phyloP scores from a whole-genome alignment of 805 yeast genomes.

The Yarrowia phangngaensis region DNA sequence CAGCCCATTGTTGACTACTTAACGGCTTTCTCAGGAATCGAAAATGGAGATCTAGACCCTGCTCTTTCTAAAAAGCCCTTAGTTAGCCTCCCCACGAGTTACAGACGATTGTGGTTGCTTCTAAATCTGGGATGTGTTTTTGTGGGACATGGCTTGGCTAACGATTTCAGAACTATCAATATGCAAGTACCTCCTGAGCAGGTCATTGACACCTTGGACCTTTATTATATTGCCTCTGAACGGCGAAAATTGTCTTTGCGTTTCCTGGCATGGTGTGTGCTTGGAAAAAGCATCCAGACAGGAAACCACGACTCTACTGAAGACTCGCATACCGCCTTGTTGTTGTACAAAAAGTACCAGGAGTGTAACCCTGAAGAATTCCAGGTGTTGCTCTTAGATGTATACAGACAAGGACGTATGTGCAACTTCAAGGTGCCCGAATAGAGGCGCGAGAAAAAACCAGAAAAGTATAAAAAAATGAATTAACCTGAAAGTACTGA shows the following conservation, averaged over 20 bases:
- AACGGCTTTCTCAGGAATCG: conserved; percentile 91
- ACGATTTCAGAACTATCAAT: conserved; percentile 91
- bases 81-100: conserved; percentile 77
- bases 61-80: conserved; percentile 58
- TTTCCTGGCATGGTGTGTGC: conserved; percentile 75
- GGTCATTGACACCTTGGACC: conserved; percentile 82
- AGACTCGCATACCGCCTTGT: conserved; percentile 85
- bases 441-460: too few species aligned
- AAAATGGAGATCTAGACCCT: conserved; percentile 84
- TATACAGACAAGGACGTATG: conserved; percentile 50
- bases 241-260: conserved; percentile 79
- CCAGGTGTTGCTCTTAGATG: conserved; percentile 56
- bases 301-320: conserved; percentile 97
- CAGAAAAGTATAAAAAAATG: conserved; percentile 23
- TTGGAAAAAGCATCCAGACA: conserved; percentile 73
- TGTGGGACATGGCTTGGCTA: conserved; percentile 89
- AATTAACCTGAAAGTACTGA: conserved; percentile 24
- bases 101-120: conserved; percentile 84
- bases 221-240: conserved; percentile 68
- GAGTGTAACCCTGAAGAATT: conserved; percentile 57
- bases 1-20: conserved; percentile 71
- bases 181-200: conserved; percentile 81
- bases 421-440: conserved; percentile 41
- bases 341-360: conserved; percentile 66
- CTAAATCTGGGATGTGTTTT: conserved; percentile 85